Percentiles rank a stretch among this genome's conserved stretches.
These are phyloP conservation scores for Begonia masoniana DNA, from an alignment of 306 rosid genomes.

Conservation along the genomic window DNA sequence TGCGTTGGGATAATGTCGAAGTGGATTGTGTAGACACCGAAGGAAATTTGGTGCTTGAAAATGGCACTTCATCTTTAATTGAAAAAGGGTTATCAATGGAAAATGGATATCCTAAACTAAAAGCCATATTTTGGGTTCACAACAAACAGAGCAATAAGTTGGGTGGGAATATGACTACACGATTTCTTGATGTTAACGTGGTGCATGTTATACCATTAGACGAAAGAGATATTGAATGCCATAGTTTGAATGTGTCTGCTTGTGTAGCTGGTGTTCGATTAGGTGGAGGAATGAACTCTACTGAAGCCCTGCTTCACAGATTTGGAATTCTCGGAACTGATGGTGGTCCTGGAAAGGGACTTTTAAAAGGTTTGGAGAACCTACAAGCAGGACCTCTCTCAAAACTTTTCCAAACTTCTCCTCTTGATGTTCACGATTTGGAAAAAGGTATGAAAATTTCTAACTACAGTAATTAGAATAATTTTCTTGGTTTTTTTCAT, in stretches of 20 bases:
- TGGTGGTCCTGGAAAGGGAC: slow-evolving; percentile 80
- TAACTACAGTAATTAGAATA: too few relatives aligned
- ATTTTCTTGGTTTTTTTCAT: too few relatives aligned
- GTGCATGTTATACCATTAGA: slow-evolving; percentile 62
- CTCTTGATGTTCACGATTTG: slow-evolving; percentile 28
- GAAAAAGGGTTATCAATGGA: slow-evolving; percentile 31
- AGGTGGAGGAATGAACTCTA: slow-evolving; percentile 92
- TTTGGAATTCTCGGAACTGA: slow-evolving; percentile 91
- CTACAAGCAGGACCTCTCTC: slow-evolving; percentile 69
- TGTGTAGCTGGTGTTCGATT: slow-evolving; percentile 79
- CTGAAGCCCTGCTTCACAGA: slow-evolving; percentile 79
- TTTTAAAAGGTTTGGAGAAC: slow-evolving; percentile 66
- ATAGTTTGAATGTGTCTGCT: slow-evolving; percentile 69
- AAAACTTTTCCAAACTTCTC: slow-evolving; percentile 57
- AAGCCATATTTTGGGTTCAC: slow-evolving; percentile 82
- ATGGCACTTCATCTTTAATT: slow-evolving; percentile 25
- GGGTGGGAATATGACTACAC: slow-evolving; percentile 31
- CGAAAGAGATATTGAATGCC: slow-evolving; percentile 63
- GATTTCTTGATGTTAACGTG: slow-evolving; percentile 58
- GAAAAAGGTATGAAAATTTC: slow-evolving; percentile 43
- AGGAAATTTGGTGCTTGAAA: slow-evolving; percentile 33
- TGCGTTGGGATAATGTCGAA: slow-evolving; percentile 65
- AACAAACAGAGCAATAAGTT: slow-evolving; percentile 29
- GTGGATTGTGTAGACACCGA: slow-evolving; percentile 74
- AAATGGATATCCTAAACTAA: slow-evolving; percentile 54